phyloP scores from a whole-genome alignment of 2,329 filamentous ascomycete genomes.

The Endoconidiophora laricicola region DNA sequence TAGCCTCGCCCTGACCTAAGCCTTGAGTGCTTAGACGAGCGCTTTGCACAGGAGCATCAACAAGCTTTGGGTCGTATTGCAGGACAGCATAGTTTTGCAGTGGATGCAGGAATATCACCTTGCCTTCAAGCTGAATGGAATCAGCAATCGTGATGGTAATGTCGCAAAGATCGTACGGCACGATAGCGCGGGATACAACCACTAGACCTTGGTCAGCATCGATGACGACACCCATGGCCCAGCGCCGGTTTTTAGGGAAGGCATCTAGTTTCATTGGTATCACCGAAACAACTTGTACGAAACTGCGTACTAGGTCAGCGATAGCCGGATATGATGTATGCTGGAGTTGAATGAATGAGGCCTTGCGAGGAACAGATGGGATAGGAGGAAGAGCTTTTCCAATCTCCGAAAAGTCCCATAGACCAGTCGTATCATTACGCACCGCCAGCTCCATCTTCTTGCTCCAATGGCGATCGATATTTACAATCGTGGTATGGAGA shows the following conservation, averaged over 20 bases:
- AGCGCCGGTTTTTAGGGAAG: constrained; percentile 88
- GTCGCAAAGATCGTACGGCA: constrained; percentile 93
- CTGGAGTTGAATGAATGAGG: constrained; percentile 81
- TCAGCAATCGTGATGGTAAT: constrained; percentile 93
- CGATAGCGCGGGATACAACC: constrained; percentile 80
- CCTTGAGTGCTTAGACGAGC: constrained; percentile 66
- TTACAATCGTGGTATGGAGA: constrained; percentile 78
- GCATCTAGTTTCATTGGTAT: constrained; percentile 95
- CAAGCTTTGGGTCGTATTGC: constrained; percentile 81
- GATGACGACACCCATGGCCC: constrained; percentile 92
- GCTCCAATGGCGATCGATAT: constrained; percentile 90
- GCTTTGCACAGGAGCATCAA: constrained; percentile 84
- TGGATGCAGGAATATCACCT: constrained; percentile 89
- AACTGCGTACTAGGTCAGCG: constrained; percentile 86
- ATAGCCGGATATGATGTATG: constrained; percentile 77
- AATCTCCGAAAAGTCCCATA: constrained; percentile 89
- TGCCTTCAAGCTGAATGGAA: constrained; percentile 84
- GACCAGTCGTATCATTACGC: constrained; percentile 72
- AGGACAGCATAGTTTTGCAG: constrained; percentile 94
- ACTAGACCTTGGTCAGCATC: constrained; percentile 93
- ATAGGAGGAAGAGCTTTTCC: constrained; percentile 63
- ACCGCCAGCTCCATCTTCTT: constrained; percentile 86
- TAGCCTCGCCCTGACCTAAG: constrained; percentile 84
- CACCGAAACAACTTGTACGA: constrained; percentile 79
- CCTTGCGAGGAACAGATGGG: constrained; percentile 55